These are phyloP conservation scores for Austroboletus novae-zelandiae DNA, from an alignment of 1,284 basidiomycete genomes.

Conservation along the genomic window DNA sequence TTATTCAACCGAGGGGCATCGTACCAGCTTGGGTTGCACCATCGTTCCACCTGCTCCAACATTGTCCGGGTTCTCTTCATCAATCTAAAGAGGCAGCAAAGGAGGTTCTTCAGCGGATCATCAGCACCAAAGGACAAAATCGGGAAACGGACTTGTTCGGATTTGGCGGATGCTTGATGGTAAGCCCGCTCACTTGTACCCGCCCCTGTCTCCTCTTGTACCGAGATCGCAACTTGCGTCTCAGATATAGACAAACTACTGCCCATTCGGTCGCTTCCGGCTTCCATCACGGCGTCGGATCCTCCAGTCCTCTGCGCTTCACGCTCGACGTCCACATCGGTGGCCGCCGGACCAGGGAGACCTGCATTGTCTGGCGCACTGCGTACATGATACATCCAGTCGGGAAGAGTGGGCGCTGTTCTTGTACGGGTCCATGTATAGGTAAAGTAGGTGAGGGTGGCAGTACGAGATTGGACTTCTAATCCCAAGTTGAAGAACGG, in stretches of 20 bases:
- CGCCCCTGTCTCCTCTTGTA: neutral
- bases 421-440: conserved; percentile 34
- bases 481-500: conserved; percentile 80
- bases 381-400: conserved; percentile 49
- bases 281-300: neutral
- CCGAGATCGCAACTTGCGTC: neutral
- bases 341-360: neutral
- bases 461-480: conserved; percentile 61
- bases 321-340: conserved; percentile 25
- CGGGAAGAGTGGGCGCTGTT: conserved; percentile 36
- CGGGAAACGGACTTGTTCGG: conserved; percentile 24
- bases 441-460: conserved; percentile 16
- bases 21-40: conserved; percentile 18
- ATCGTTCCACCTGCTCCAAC: neutral
- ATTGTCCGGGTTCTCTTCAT: neutral
- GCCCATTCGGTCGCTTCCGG: neutral
- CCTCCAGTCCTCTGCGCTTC: conserved; percentile 10
- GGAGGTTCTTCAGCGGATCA: conserved; percentile 15
- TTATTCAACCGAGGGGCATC: conserved; percentile 38
- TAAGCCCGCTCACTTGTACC: neutral
- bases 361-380: conserved; percentile 20
- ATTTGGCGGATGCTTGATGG: neutral
- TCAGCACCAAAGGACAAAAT: neutral
- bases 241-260: neutral
- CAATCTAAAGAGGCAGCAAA: conserved; percentile 13